Evolutionary conservation across 257 asterid genomes (phyloP), one percentile per base, ranked within the genome.

Genomic region (Ophiorrhiza pumila): DNA sequence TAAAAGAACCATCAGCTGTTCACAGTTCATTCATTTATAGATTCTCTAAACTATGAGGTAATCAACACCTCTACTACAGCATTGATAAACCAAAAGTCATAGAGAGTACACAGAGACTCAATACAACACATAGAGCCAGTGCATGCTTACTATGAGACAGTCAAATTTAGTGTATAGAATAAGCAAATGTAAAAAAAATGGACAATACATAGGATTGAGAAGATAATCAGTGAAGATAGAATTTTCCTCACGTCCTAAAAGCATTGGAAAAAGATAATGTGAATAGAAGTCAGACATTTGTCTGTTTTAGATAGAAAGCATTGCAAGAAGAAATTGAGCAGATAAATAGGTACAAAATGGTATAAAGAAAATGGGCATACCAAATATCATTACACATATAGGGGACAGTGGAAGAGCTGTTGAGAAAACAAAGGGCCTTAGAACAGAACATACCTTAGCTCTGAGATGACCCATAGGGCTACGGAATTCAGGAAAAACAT

Each of bases 401-500:
- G 49, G 35, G 7, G 63, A 25, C 50, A 37, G 25, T 23, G 9
- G 27, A 35, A 35, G 9, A 11, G 52, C 25, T 4, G 4, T 23
- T 20, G 7, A 7, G 35, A 22, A 4, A 9, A 34, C 29, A 50
- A 41, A 25, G 41, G 71, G 47, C 70, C 29, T 66, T 67, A 57
- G 58, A 57, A 65, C 50, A 35, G 29, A 78, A 49, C 76, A 47
- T 61, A 95, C 87, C 94, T 95, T 95, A 63, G 99, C 99, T 81
- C 99, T 86, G 74, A 92, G 97, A 85, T 95, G 98, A 32, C 99
- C 99, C 74, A 87, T 72, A 37, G 96, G 98, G 80, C 98, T 95
- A 74, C 74, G 74, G 77, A 95, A 95, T 78, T 95, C 99, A 25
- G 97, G 97, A 79, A 92, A 95, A 61, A 95, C 98, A 84, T 95